phyloP scores from a whole-genome alignment of 306 rosid genomes.

The Senna tora region DNA sequence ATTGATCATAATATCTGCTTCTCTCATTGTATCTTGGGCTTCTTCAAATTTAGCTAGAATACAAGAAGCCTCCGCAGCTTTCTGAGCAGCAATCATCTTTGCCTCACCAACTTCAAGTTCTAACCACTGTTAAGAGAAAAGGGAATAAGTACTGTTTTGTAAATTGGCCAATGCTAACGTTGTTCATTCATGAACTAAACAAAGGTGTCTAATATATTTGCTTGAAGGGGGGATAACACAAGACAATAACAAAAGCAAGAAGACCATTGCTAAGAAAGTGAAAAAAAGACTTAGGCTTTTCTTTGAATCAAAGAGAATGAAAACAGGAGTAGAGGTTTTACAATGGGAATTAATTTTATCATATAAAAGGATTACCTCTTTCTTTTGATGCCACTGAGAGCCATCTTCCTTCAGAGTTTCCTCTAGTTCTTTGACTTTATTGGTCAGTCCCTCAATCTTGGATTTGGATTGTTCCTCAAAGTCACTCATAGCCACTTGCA shows the following conservation, averaged over 20 bases:
- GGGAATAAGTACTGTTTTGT: not conserved
- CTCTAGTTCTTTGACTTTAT: constrained; percentile 53
- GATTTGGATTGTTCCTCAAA: constrained; percentile 62
- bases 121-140: constrained; percentile 53
- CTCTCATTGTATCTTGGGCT: constrained; percentile 73
- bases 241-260: constrained; percentile 34
- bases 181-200: constrained; percentile 1
- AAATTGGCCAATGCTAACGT: constrained; percentile 26
- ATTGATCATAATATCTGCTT: constrained; percentile 85
- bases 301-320: constrained; percentile 7
- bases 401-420: constrained; percentile 60
- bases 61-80: constrained; percentile 71
- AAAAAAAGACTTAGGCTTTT: not conserved
- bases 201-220: not conserved
- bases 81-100: constrained; percentile 66
- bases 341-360: not conserved
- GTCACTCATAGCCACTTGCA: constrained; percentile 57
- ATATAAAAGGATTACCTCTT: constrained; percentile 56
- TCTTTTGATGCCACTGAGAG: constrained; percentile 56
- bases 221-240: constrained; percentile 18
- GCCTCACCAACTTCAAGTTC: constrained; percentile 82
- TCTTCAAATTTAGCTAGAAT: constrained; percentile 85
- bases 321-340: not conserved
- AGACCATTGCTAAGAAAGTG: constrained; percentile 2
- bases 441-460: constrained; percentile 61